Conservation (phyloP, 2,329 filamentous ascomycete genomes). For the Westerdykella aurantiaca region DNA sequence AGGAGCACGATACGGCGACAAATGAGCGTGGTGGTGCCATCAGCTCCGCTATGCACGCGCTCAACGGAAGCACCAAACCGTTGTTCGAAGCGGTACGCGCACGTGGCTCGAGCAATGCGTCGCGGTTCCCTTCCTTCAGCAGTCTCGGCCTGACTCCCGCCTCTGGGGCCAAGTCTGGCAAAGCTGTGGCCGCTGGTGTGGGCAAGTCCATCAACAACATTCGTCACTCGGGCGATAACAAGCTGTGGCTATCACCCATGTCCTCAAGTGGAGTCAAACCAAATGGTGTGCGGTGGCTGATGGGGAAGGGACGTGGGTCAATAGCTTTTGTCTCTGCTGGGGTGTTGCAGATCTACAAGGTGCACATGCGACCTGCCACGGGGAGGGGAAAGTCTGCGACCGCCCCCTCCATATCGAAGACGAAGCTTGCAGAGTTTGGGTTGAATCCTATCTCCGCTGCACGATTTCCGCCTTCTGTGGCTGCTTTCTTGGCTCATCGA, state of each 20-base stretch:
- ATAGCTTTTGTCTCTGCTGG: conserved; percentile 63
- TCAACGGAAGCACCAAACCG: conserved; percentile 41
- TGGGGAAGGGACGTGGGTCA: conserved; percentile 55
- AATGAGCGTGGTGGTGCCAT: conserved; percentile 30
- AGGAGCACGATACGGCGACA: conserved; percentile 30
- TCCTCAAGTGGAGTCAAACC: conserved; percentile 50
- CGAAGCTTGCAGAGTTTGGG: conserved; percentile 61
- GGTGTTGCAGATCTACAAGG: conserved; percentile 59
- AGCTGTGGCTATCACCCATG: conserved; percentile 58
- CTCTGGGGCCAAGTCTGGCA: conserved; percentile 58
- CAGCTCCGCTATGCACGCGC: conserved; percentile 39
- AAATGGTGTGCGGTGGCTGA: conserved; percentile 61
- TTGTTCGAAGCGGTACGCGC: conserved; percentile 35
- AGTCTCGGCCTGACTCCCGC: conserved; percentile 38
- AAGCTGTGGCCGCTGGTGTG: conserved; percentile 66
- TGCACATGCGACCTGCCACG: conserved; percentile 46
- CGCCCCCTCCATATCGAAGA: conserved; percentile 43
- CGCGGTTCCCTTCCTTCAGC: conserved; percentile 31
- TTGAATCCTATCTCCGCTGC: conserved; percentile 59
- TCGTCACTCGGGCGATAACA: conserved; percentile 69
- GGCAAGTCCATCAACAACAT: conserved; percentile 67
- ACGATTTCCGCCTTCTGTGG: conserved; percentile 31
- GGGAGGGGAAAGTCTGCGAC: conserved; percentile 38
- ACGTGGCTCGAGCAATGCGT: conserved; percentile 26
- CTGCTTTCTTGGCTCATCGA: conserved; percentile 26